Evolutionary conservation across 163 green algal genomes (phyloP).

Genomic region (Volvox carteri): DNA sequence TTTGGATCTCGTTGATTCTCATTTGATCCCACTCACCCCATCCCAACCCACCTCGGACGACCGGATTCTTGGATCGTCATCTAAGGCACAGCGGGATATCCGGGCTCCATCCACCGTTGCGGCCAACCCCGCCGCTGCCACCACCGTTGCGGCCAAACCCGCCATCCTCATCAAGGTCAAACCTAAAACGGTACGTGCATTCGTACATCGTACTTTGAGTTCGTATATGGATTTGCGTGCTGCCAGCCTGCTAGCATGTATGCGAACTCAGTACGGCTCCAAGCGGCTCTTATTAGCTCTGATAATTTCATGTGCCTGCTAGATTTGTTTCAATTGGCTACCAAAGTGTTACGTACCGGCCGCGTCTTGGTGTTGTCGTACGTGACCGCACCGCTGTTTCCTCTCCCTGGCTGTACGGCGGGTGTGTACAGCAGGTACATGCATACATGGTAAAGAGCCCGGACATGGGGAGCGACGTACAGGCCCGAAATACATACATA

Average conservation of each 20-base stretch:
- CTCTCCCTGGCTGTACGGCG: too few relatives aligned
- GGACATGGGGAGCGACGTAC: too few relatives aligned
- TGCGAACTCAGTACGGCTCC: too few relatives aligned
- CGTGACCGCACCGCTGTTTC: too few relatives aligned
- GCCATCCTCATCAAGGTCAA: conserved; percentile 18
- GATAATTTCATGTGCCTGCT: background rate
- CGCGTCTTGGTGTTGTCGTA: background rate
- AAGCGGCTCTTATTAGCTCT: too few relatives aligned
- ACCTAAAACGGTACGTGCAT: background rate
- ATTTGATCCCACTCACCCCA: background rate
- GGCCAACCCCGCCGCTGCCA: background rate
- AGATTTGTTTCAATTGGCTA: background rate
- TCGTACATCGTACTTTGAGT: background rate
- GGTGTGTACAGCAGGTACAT: too few relatives aligned
- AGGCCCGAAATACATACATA: too few relatives aligned
- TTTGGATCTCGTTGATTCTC: background rate
- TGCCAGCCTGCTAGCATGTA: background rate
- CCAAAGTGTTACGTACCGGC: background rate
- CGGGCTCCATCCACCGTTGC: background rate
- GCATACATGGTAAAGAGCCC: too few relatives aligned
- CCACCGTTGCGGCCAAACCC: background rate
- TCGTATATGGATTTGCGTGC: background rate
- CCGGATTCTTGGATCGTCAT: too few relatives aligned
- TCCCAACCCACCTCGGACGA: background rate
- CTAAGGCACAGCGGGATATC: too few relatives aligned